Base-by-base conservation (phyloP, 495 filamentous ascomycete genomes). In the Haplographium delicatum region DNA sequence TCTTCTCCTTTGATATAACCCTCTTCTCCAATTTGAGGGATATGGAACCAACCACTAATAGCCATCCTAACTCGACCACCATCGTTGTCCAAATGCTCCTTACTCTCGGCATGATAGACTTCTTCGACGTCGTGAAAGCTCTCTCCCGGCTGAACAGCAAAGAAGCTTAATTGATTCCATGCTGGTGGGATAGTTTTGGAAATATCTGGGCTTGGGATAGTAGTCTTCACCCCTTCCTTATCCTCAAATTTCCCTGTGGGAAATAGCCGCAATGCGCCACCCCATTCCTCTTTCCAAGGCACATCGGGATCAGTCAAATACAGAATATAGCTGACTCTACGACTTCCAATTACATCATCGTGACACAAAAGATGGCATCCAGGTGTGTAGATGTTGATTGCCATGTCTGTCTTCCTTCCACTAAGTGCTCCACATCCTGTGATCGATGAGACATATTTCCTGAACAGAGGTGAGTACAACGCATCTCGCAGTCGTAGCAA, bases 111-210 rank as follows among this genome's bases (percentile, higher is more conserved):
- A 57, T 86, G 78, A 66, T 95, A 96, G 13, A 99, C 94, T 65
- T 99, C 93, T 70, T 97, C 91, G 43, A 99, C 93, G 69, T 97
- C 93, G 65, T 99, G 93, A 68, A 96, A 99, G 62, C 91, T 96
- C 74, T 93, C 79, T 1, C 94, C 93, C 0, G 93, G 93, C 69
- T 96, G 91, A 10, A 99, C 94, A 20, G 90, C 90, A 64, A 99
- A 98, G 76, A 99, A 97, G 49, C 86, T 89, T 44, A 99, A 73
- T 72, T 99, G 93, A 65, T 96, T 95, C 81, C 91, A 99, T 1
- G 89, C 87, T 1, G 93, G 93, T 0, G 93, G 90, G 39, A 97
- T 94, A 8, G 79, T 79, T 50, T 91, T 82, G 46, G 67, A 74
- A 60, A 74, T 77, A 51, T 95, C 83, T 0, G 93, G 82, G 53